Conservation (phyloP, 768 basidiomycete species). For the Rhodocollybia butyracea region DNA sequence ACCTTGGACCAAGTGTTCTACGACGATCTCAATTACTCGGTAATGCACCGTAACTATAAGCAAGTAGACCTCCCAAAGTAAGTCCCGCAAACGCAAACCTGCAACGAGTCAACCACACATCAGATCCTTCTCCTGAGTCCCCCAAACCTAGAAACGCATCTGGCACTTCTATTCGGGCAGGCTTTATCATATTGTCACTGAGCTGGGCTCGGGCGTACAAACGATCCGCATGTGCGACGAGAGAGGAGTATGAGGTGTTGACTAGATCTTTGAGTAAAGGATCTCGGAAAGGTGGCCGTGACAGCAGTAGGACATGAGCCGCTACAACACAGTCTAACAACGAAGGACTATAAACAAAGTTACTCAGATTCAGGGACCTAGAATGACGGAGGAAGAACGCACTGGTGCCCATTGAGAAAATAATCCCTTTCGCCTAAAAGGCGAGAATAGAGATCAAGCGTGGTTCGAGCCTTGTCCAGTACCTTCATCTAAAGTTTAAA, state of each 20-base stretch:
- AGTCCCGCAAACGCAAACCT: background rate
- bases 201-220: conserved; percentile 27
- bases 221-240: conserved; percentile 56
- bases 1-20: too few relatives aligned
- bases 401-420: conserved; percentile 56
- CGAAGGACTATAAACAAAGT: conserved; percentile 43
- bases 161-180: background rate
- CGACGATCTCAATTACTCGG: background rate
- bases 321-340: conserved; percentile 65
- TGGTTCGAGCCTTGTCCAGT: conserved; percentile 51
- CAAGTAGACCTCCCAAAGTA: background rate
- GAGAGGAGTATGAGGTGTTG: conserved; percentile 49
- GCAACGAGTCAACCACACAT: conserved; percentile 1
- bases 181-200: background rate
- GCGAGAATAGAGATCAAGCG: conserved; percentile 56
- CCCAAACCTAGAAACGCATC: conserved; percentile 1
- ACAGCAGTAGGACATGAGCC: conserved; percentile 62
- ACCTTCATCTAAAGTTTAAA: conserved; percentile 35
- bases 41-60: background rate
- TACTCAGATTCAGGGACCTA: too few relatives aligned
- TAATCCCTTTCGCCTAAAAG: conserved; percentile 44
- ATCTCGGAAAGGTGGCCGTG: conserved; percentile 60
- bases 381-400: conserved; percentile 9
- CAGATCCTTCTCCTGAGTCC: background rate
- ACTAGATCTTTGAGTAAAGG: conserved; percentile 53